phyloP scores from a whole-genome alignment of 1,139 yeast species.

The Saccharomycopsis hybrid region DNA sequence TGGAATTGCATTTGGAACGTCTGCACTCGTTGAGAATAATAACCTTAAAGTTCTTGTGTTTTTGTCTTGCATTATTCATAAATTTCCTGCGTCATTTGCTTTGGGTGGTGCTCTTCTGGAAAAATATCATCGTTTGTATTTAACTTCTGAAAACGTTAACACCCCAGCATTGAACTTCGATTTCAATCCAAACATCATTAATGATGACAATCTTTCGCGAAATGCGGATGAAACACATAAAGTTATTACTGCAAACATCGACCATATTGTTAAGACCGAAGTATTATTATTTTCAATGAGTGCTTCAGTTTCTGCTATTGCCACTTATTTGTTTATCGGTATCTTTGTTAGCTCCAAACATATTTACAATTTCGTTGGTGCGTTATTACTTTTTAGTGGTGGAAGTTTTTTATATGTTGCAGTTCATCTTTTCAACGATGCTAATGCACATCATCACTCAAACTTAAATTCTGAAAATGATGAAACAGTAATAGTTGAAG shows the following conservation, averaged over 20 bases:
- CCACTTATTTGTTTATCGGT: constrained; percentile 37
- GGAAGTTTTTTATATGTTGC: constrained; percentile 74
- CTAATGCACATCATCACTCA: too few species aligned
- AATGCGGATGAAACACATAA: too few species aligned
- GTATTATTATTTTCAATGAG: constrained; percentile 38
- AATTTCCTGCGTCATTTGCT: constrained; percentile 72
- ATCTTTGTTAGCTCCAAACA: constrained; percentile 28
- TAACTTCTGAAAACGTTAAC: too few species aligned
- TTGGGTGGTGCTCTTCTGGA: constrained; percentile 51
- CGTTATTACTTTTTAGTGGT: constrained; percentile 53
- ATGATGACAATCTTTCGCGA: too few species aligned
- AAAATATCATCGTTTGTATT: constrained; percentile 24
- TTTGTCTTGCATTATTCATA: constrained; percentile 60
- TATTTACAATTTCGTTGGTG: constrained; percentile 42
- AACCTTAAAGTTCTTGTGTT: constrained; percentile 47
- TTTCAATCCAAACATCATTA: neutral
- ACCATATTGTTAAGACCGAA: constrained; percentile 18
- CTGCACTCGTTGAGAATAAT: constrained; percentile 41
- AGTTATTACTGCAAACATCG: constrained; percentile 25
- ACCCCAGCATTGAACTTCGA: too few species aligned
- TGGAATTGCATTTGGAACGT: constrained; percentile 69
- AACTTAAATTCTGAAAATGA: too few species aligned
- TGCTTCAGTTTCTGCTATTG: constrained; percentile 48
- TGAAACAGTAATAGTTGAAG: too few species aligned
- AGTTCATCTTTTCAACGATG: constrained; percentile 42